These are phyloP conservation scores for Ustilago cynodontis DNA, from an alignment of 1,284 basidiomycete genomes.

Conservation along the genomic window DNA sequence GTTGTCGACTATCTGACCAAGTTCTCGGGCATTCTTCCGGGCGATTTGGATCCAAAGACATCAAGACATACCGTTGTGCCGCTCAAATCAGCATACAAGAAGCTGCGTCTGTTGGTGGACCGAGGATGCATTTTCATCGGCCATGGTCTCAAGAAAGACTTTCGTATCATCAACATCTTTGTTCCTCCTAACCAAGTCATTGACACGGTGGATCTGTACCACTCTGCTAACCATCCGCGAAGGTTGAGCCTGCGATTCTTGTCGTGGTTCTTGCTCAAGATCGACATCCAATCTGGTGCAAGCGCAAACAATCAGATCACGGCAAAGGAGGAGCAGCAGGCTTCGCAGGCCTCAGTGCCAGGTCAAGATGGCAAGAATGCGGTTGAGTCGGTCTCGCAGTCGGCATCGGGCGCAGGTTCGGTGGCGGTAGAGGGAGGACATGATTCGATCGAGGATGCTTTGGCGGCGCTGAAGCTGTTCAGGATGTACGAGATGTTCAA, in stretches of 20 bases:
- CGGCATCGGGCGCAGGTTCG: slow-evolving; percentile 28
- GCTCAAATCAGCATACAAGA: slow-evolving; percentile 96
- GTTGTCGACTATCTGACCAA: slow-evolving; percentile 98
- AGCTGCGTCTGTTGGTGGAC: slow-evolving; percentile 92
- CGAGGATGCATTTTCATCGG: slow-evolving; percentile 96
- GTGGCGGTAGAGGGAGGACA: slow-evolving; percentile 73
- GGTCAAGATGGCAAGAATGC: slow-evolving; percentile 14
- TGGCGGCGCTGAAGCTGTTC: slow-evolving; percentile 87
- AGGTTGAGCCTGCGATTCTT: slow-evolving; percentile 93
- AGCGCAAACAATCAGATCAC: slow-evolving; percentile 46
- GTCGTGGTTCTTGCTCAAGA: slow-evolving; percentile 89
- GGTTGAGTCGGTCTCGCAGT: slow-evolving; percentile 10
- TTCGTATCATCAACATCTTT: slow-evolving; percentile 97
- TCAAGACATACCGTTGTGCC: slow-evolving; percentile 92
- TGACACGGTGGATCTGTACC: slow-evolving; percentile 96
- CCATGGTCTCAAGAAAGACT: slow-evolving; percentile 98
- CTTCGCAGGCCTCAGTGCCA: slow-evolving; percentile 12
- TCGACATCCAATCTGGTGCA: slow-evolving; percentile 87
- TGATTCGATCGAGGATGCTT: slow-evolving; percentile 92
- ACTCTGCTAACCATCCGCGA: slow-evolving; percentile 82
- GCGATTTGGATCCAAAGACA: slow-evolving; percentile 86
- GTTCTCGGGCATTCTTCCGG: slow-evolving; percentile 85
- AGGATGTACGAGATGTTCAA: slow-evolving; percentile 85
- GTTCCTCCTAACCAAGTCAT: slow-evolving; percentile 95
- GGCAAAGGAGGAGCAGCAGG: slow-evolving; percentile 9